phyloP scores from a whole-genome alignment of 2,329 filamentous ascomycete species.

The Nannizzia gypsea region DNA sequence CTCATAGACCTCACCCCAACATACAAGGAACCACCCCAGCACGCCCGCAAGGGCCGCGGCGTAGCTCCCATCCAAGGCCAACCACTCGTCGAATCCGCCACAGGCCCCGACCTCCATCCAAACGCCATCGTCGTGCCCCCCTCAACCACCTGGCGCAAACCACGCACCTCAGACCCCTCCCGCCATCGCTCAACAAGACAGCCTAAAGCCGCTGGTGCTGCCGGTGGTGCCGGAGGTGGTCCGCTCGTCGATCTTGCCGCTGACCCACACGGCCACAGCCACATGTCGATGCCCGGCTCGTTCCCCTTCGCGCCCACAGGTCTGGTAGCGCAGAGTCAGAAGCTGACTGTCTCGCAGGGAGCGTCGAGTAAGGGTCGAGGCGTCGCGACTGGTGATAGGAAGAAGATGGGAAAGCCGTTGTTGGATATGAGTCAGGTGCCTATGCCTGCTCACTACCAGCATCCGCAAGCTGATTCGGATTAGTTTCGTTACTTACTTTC shows the following conservation, averaged over 20 bases:
- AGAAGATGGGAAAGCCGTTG: constrained; percentile 29
- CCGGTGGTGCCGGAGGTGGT: too few species aligned
- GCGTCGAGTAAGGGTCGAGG: constrained; percentile 25
- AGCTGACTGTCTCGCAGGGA: constrained; percentile 12
- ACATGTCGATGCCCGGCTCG: constrained; percentile 7
- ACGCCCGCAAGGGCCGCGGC: constrained; percentile 26
- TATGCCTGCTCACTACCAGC: not conserved
- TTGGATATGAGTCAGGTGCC: constrained; percentile 28
- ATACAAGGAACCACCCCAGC: constrained; percentile 50
- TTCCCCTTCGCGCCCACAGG: constrained; percentile 27
- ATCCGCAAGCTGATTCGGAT: too few species aligned
- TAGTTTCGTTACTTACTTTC: too few species aligned
- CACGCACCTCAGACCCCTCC: constrained; percentile 5
- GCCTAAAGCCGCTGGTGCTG: too few species aligned
- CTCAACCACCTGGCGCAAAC: constrained; percentile 31
- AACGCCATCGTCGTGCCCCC: constrained; percentile 27
- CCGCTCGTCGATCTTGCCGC: too few species aligned
- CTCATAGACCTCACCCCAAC: constrained; percentile 56
- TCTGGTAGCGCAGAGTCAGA: constrained; percentile 25
- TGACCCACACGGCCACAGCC: constrained; percentile 5
- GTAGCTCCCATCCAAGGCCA: constrained; percentile 31
- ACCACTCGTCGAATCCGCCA: constrained; percentile 33
- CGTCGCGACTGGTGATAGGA: constrained; percentile 30
- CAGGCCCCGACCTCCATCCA: constrained; percentile 26
- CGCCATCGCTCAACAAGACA: too few species aligned